Evolutionary conservation across 345 rosid species (phyloP), one percentile per base, ranked within the genome.

Genomic region (Cochlearia excelsa): DNA sequence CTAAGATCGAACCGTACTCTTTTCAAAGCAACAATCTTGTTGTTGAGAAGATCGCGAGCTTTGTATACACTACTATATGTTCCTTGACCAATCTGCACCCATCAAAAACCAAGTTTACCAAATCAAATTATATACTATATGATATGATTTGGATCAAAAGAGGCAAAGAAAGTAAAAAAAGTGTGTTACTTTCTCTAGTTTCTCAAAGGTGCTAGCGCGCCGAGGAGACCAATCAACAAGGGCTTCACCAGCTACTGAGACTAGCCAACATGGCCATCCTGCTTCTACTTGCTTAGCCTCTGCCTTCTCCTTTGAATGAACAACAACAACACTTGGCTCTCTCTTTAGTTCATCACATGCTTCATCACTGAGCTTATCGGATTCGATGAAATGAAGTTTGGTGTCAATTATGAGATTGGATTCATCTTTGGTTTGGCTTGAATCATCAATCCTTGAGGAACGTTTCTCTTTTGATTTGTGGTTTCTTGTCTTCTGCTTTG

Each of bases 211-310:
- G 57, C 75, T 79, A 1, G 97, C 90, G 4, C 77, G 80, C 23
- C 88, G 77, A 0, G 97, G 97, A 48, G 83, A 53, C 97, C 97
- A 90, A 70, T 95, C 92, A 35, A 72, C 75, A 79, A 90, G 78
- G 48, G 97, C 90, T 66, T 87, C 97, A 46, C 87, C 85, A 26
- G 95, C 93, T 9, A 71, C 90, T 0, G 84, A 71, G 29, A 79
- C 82, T 46, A 90, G 84, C 97, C 97, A 90, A 63, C 83, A 39
- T 2, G 97, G 97, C 97, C 97, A 90, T 3, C 93, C 95, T 3
- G 65, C 57, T 9, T 65, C 71, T 7, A 67, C 26, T 51, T 73
- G 89, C 80, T 80, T 87, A 4, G 74, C 78, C 49, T 80, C 57
- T 23, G 75, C 57, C n/a, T n/a, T n/a, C 26, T 76, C 74, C 46